A percentile compares a stretch with the other conserved stretches of the same genome.
phyloP scores from a whole-genome alignment of 495 filamentous ascomycete genomes.

The Trypethelium eluteriae region DNA sequence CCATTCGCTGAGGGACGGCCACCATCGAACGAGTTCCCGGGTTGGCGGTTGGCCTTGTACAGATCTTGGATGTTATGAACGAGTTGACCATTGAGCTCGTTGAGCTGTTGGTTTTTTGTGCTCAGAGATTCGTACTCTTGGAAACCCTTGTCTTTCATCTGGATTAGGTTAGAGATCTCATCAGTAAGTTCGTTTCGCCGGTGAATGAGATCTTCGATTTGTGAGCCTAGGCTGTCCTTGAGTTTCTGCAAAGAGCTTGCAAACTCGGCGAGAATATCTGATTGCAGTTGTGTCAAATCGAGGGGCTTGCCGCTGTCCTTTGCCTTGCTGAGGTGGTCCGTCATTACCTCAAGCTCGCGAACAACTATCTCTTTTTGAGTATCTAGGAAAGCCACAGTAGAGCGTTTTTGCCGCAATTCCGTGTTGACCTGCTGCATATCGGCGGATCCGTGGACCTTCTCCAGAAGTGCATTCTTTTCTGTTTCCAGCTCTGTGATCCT shows the following conservation, averaged over 20 bases:
- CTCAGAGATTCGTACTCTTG: constrained; percentile 93
- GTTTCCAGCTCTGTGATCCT: constrained; percentile 75
- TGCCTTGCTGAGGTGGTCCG: constrained; percentile 62
- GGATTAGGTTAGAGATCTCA: constrained; percentile 68
- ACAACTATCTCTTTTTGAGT: constrained; percentile 92
- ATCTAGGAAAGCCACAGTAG: constrained; percentile 91
- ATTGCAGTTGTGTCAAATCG: constrained; percentile 51
- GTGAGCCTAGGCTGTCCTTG: constrained; percentile 66
- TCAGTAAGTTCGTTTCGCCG: constrained; percentile 74
- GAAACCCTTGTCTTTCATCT: constrained; percentile 81
- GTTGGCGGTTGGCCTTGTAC: constrained; percentile 65
- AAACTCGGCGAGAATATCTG: constrained; percentile 78
- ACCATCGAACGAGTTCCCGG: constrained; percentile 45
- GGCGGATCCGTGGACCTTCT: constrained; percentile 55
- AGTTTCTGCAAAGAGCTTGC: constrained; percentile 78
- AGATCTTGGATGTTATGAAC: constrained; percentile 89
- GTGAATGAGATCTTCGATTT: constrained; percentile 77
- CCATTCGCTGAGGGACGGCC: constrained; percentile 55
- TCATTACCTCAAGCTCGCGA: constrained; percentile 79
- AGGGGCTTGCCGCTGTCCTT: constrained; percentile 48
- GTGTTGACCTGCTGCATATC: constrained; percentile 79
- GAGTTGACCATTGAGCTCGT: constrained; percentile 88
- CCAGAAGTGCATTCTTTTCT: constrained; percentile 44
- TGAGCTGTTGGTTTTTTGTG: constrained; percentile 85
- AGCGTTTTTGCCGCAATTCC: constrained; percentile 85